Evolutionary conservation across 1,284 basidiomycete species (phyloP).

Genomic region (Melanopsichium pennsylvanicum): DNA sequence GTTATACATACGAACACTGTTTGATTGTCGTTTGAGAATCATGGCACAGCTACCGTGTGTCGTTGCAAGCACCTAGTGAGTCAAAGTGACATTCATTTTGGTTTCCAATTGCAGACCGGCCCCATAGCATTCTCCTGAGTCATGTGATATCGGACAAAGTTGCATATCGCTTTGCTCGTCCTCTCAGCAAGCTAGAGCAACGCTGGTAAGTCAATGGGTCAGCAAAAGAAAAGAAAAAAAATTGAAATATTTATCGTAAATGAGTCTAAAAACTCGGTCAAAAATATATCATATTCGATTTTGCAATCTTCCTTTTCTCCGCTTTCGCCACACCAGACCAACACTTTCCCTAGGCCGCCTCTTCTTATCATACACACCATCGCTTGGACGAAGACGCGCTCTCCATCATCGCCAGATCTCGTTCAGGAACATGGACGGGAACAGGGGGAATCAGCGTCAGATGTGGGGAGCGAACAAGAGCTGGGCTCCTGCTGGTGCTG

Average conservation of each 20-base stretch:
- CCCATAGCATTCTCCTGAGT: too few relatives aligned
- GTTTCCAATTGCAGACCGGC: too few relatives aligned
- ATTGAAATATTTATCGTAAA: constrained; percentile 1
- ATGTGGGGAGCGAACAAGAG: constrained; percentile 23
- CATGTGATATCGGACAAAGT: too few relatives aligned
- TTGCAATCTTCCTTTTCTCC: constrained; percentile 23
- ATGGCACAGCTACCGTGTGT: too few relatives aligned
- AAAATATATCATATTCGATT: constrained; percentile 15
- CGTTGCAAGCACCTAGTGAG: too few relatives aligned
- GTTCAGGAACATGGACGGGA: constrained; percentile 5
- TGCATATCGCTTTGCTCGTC: too few relatives aligned
- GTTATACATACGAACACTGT: too few relatives aligned
- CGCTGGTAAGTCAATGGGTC: too few relatives aligned
- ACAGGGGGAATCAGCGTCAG: constrained; percentile 2
- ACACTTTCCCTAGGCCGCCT: constrained; percentile 5
- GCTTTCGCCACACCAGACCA: constrained; percentile 17
- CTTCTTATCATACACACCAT: not conserved
- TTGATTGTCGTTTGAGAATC: too few relatives aligned
- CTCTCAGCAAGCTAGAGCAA: too few relatives aligned
- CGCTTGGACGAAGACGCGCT: not conserved
- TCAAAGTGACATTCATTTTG: too few relatives aligned
- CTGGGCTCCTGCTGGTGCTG: constrained; percentile 5
- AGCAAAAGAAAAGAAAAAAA: too few relatives aligned
- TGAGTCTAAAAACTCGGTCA: constrained; percentile 2
- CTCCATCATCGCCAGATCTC: not conserved